phyloP scores from a whole-genome alignment of 768 basidiomycete species.

The Russula virescens region DNA sequence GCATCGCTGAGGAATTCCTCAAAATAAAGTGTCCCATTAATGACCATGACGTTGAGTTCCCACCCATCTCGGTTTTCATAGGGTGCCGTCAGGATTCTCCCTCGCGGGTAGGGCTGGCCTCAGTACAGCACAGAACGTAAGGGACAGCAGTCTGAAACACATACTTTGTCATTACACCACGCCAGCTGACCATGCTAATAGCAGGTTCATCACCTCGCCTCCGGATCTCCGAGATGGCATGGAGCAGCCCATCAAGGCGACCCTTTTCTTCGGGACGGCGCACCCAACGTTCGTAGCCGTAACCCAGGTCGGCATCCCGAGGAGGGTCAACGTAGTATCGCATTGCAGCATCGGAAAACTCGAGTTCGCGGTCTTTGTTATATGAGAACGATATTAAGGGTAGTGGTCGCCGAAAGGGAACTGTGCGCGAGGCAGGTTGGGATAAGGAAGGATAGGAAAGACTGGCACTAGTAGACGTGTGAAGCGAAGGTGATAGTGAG shows the following conservation, averaged over 20 bases:
- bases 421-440: conserved; percentile 19
- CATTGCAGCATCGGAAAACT: conserved; percentile 64
- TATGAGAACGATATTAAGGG: conserved; percentile 72
- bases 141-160: conserved; percentile 26
- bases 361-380: conserved; percentile 45
- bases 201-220: conserved; percentile 34
- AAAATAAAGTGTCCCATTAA: conserved; percentile 64
- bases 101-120: conserved; percentile 31
- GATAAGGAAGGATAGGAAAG: conserved; percentile 26
- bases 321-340: conserved; percentile 70
- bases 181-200: conserved; percentile 63
- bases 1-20: conserved; percentile 65
- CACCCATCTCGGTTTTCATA: conserved; percentile 78
- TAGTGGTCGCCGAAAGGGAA: conserved; percentile 64
- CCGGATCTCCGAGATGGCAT: conserved; percentile 46
- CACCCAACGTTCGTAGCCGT: conserved; percentile 72
- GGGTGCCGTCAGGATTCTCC: conserved; percentile 72
- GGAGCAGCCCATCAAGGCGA: conserved; percentile 62
- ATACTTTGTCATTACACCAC: conserved; percentile 81
- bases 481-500: not conserved
- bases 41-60: conserved; percentile 78
- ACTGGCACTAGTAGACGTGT: not conserved
- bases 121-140: conserved; percentile 19
- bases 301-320: conserved; percentile 52
- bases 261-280: conserved; percentile 58